Evolutionary conservation across 805 yeast species (phyloP), one percentile per base, ranked within the genome.

Genomic region (Saccharomycopsis fibuligera): DNA sequence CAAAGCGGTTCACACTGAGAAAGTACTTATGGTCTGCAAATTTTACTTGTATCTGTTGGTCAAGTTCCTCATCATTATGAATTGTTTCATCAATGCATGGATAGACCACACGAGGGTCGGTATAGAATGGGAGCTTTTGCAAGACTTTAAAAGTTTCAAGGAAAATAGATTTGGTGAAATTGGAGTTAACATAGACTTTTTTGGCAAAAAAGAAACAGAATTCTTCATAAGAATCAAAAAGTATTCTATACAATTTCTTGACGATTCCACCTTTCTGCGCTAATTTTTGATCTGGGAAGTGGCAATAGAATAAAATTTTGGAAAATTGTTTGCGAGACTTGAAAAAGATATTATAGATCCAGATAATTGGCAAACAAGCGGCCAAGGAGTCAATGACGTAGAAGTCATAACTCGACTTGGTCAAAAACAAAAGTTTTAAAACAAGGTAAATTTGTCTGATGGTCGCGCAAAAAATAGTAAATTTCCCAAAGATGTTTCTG

Each of bases 361-460:
- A 50, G 17, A 53, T 46, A n/a, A 53, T 19, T 4, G 98, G 98
- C 3, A 88, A 69, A 56, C 95, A 81, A 50, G 87, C 81, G 2
- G 96, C 80, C 49, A 93, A 72, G 63, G 91, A 97, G 66, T 93
- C 99, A 29, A 93, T 81, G 29, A 93, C 74, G 54, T 84, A 82
- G 53, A 83, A 75, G 63, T 91, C 97, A 59, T 74, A 80, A 3
- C 78, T 62, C 39, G 76, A 75, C 2, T 81, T 77, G 2, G 69
- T 62, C 3, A 57, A 4, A 9, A 72, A 37, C 24, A 89, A 69
- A 49, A 76, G 54, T 38, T 56, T 60, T 5, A 71, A 41, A 0
- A 78, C 69, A 44, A 93, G 67, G 57, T 79, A 83, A 3, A 91
- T 61, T 61, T 93, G 99, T 60, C 99, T 75, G 21, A 89, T 54